phyloP scores from a whole-genome alignment of 495 filamentous ascomycete species.

The Neurospora sp. region DNA sequence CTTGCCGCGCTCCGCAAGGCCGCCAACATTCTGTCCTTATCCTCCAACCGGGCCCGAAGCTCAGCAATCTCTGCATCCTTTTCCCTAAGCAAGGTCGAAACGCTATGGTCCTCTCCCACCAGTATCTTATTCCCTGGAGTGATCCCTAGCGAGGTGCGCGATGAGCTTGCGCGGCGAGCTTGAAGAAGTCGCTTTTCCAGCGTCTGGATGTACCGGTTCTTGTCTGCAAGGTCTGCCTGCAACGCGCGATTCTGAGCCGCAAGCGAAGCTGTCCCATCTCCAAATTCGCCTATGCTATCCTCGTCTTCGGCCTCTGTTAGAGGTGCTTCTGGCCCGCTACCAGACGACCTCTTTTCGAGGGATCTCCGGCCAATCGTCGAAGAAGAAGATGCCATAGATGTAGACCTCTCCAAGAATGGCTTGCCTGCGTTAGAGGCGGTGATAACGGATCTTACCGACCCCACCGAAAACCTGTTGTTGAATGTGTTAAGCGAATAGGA shows the following conservation, averaged over 20 bases:
- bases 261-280: constrained; percentile 74
- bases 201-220: constrained; percentile 91
- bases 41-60: constrained; percentile 78
- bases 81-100: constrained; percentile 61
- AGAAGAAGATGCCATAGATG: constrained; percentile 53
- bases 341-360: constrained; percentile 34
- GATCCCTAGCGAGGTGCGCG: constrained; percentile 65
- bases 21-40: constrained; percentile 89
- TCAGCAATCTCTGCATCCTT: constrained; percentile 93
- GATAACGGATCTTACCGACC: constrained; percentile 58
- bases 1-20: constrained; percentile 80
- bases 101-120: constrained; percentile 57
- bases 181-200: constrained; percentile 87
- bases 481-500: constrained; percentile 31
- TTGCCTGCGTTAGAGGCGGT: constrained; percentile 57
- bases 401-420: constrained; percentile 48
- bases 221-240: constrained; percentile 87
- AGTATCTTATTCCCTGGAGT: constrained; percentile 47
- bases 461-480: constrained; percentile 24
- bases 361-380: constrained; percentile 45
- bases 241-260: constrained; percentile 75
- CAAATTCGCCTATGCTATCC: constrained; percentile 71
- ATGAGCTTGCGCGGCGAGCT: constrained; percentile 82
- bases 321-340: constrained; percentile 21
- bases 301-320: constrained; percentile 48